These are phyloP conservation scores for Diplodia scrobiculata DNA, from an alignment of 2,329 filamentous ascomycete species.

Conservation along the genomic window DNA sequence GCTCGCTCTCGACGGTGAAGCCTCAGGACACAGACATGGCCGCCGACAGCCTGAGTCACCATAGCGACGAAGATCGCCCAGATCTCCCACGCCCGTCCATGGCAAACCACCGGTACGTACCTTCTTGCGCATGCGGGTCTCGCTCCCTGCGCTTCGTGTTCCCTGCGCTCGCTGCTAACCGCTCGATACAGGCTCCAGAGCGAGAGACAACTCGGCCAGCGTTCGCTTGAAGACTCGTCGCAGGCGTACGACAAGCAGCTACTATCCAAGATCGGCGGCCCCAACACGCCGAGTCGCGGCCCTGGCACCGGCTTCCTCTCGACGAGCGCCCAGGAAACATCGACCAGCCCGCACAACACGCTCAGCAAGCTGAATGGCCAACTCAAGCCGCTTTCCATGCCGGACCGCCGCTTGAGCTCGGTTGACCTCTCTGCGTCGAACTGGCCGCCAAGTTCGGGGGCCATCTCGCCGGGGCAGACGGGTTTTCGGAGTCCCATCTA, in stretches of 20 bases:
- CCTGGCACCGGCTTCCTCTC: constrained; percentile 39
- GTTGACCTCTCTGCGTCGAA: constrained; percentile 46
- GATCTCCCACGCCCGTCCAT: constrained; percentile 42
- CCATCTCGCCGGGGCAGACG: constrained; percentile 49
- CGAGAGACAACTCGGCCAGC: constrained; percentile 61
- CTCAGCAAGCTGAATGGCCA: constrained; percentile 48
- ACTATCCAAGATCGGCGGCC: constrained; percentile 63
- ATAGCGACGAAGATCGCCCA: constrained; percentile 45
- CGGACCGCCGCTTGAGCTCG: constrained; percentile 44
- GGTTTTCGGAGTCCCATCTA: constrained; percentile 49
- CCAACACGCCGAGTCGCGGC: constrained; percentile 57
- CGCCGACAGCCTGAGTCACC: constrained; percentile 38
- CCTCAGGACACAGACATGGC: constrained; percentile 44
- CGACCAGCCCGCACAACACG: constrained; percentile 43
- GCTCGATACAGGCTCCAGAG: constrained; percentile 56
- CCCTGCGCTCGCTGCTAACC: constrained; percentile 1
- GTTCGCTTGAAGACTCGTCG: constrained; percentile 60
- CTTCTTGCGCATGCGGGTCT: neutral
- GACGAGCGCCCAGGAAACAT: constrained; percentile 40
- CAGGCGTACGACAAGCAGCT: constrained; percentile 65
- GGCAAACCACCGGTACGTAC: constrained; percentile 48
- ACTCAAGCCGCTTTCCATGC: constrained; percentile 51
- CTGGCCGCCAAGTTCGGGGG: constrained; percentile 47
- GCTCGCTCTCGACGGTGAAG: constrained; percentile 46
- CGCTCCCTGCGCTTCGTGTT: neutral